Evolutionary conservation across 1,139 yeast genomes (phyloP), one percentile per base, ranked within the genome.

Genomic region (Blastobotrys arbuscula): DNA sequence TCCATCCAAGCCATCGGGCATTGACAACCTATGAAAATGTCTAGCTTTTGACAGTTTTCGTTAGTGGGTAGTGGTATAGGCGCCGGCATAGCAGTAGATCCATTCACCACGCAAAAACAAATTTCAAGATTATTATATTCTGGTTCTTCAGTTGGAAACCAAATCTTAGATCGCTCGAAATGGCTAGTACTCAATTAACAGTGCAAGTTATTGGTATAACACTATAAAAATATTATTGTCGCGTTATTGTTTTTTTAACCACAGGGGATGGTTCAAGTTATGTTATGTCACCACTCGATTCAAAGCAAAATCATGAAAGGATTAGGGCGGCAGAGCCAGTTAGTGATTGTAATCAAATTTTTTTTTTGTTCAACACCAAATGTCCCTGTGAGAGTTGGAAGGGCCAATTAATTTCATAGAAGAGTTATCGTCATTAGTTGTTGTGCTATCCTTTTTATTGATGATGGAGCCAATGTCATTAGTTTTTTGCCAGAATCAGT

Each of bases 11-110:
- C 66, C 12, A 48, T 55, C 21, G 61, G 74, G 39, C 59, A 59
- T 18, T 80, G 85, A 84, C 57, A 49, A 26, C 81, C 85, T 1
- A 84, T 21, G 84, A 81, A 55, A 85, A 81, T 61, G 67, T 79
- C 18, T 79, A 34, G 63, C 78, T 1, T 81, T 81, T 60, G 78
- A 78, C 71, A 73, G 41, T 68, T 76, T 1, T 60, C 34, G 65
- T 77, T 15, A 80, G 38, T 53, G 6, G 49, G 53, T 20, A 50
- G 56, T 31, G 62, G 86, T 0, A 72, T 79, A 46, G 85, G 85
- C 38, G 72, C 78, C 9, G 72, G 78, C 9, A 71, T 82, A 2
- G 81, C 80, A 0, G 69, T 76, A 1, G 54, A 78, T 18, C 80
- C 84, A 2, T 76, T 74, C 53, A 67, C 78, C 48, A 28, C 65